Percentiles rank a stretch among this genome's conserved stretches.
phyloP scores from a whole-genome alignment of 305 asterid species.

The Fraxinus velutina region DNA sequence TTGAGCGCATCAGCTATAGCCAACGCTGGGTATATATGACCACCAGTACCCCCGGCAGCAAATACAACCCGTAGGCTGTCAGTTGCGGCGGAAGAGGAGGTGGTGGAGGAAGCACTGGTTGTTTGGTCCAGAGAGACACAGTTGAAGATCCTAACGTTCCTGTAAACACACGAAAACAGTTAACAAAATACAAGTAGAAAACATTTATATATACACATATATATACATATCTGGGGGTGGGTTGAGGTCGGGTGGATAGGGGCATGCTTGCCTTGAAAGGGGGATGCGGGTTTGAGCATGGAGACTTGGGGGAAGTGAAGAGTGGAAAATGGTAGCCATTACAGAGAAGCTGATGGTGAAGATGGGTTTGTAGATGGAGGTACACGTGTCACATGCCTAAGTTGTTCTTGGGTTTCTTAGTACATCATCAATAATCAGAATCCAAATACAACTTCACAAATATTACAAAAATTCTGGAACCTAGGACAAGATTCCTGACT shows the following conservation, averaged over 20 bases:
- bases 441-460: not conserved
- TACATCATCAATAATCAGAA: not conserved
- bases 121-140: slow-evolving; percentile 27
- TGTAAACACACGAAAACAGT: slow-evolving; percentile 1
- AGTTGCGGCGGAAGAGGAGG: slow-evolving; percentile 8
- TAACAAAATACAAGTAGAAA: not conserved
- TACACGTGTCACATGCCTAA: not conserved
- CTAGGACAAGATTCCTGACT: not conserved
- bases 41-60: slow-evolving; percentile 60
- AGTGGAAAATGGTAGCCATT: slow-evolving; percentile 31
- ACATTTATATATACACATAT: not conserved
- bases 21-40: slow-evolving; percentile 58
- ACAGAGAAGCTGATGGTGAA: not conserved
- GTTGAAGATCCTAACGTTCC: slow-evolving; percentile 29
- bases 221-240: not conserved
- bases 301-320: slow-evolving; percentile 16
- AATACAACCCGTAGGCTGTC: slow-evolving; percentile 38
- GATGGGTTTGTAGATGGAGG: not conserved
- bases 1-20: slow-evolving; percentile 58
- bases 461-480: not conserved
- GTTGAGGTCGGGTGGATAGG: not conserved
- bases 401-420: not conserved
- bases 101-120: slow-evolving; percentile 9
- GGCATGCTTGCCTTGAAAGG: slow-evolving; percentile 18
- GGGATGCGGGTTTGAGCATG: slow-evolving; percentile 13